Evolutionary conservation across 164 flowering plant genomes (phyloP), one percentile per base, ranked within the genome.

Genomic region (Tetrastigma voinierianum): DNA sequence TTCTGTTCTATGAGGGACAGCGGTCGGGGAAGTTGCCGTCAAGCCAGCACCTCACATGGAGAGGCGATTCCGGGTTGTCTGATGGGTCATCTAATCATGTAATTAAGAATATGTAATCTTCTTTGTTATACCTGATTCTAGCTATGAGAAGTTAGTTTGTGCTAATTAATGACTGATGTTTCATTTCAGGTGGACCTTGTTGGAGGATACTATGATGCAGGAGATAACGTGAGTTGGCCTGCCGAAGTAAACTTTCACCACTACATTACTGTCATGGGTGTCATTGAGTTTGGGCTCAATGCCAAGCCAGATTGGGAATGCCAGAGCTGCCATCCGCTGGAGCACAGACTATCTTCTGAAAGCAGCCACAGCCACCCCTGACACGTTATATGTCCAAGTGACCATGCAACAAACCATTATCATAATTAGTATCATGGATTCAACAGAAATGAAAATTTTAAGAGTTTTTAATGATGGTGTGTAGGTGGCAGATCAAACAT

Each of bases 191-290:
- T 94, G 72, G 88, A 94, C 69, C 75, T 94, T 19, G 86, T 81
- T 0, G 98, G 98, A 8, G 98, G 98, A 1, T 94, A 94, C 68
- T 90, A 94, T 72, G 98, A 93, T 75, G 98, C 97, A 11, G 98
- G 98, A 24, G 97, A 93, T 52, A 87, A 91, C 67, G 90, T 91
- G 25, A 91, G 91, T 93, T 65, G 96, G 97, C 0, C 73, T 91
- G 46, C 98, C 97, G 4, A 91, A 90, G 98, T n/a, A n/a, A n/a
- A 97, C 98, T 15, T 93, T 89, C 69, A 91, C 96, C 0, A 90
- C 87, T 3, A 93, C 98, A 14, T 23, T 94, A 76, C 67, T 94
- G 45, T 70, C 97, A 0, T 94, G 98, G 98, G 96, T 66, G 87
- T 91, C n/a, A 82, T 94, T 40, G 98, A 94, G 70, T 94, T 94